Evolutionary conservation across 2,329 filamentous ascomycete genomes (phyloP).

Genomic region (Botrytis squamosa): DNA sequence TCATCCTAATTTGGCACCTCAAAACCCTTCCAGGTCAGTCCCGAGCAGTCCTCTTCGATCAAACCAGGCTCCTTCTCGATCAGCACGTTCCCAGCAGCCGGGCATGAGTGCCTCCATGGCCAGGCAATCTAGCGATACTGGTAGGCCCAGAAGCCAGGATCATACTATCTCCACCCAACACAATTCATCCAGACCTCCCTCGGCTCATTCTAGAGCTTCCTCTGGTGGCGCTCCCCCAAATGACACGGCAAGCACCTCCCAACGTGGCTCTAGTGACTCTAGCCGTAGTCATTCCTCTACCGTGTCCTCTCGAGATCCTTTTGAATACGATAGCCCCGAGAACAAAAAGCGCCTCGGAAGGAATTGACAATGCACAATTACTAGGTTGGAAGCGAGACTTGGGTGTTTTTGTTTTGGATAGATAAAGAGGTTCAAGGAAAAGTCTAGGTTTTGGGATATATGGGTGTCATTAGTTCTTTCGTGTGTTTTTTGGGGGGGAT

Average conservation of each 20-base stretch:
- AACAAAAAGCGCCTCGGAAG: accelerated
- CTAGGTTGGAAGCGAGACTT: neutral
- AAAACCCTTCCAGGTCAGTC: neutral
- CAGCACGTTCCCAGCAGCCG: neutral
- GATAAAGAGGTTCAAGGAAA: neutral
- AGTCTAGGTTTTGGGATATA: neutral
- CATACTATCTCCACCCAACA: neutral
- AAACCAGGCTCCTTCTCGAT: neutral
- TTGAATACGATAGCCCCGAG: accelerated
- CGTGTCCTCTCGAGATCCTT: neutral
- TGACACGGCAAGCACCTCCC: neutral
- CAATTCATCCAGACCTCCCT: neutral
- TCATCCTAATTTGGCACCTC: neutral
- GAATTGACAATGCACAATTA: neutral
- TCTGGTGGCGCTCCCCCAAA: neutral
- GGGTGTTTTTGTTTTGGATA: neutral
- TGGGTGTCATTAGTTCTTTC: neutral
- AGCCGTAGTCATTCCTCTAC: neutral
- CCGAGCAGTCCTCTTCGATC: neutral
- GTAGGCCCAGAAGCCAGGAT: neutral
- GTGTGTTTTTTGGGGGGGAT: neutral
- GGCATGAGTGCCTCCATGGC: neutral
- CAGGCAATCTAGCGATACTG: neutral
- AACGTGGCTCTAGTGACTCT: neutral
- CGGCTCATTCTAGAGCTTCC: neutral